These are phyloP conservation scores for Apiospora pterosperma DNA, from an alignment of 2,329 filamentous ascomycete species.

Conservation along the genomic window DNA sequence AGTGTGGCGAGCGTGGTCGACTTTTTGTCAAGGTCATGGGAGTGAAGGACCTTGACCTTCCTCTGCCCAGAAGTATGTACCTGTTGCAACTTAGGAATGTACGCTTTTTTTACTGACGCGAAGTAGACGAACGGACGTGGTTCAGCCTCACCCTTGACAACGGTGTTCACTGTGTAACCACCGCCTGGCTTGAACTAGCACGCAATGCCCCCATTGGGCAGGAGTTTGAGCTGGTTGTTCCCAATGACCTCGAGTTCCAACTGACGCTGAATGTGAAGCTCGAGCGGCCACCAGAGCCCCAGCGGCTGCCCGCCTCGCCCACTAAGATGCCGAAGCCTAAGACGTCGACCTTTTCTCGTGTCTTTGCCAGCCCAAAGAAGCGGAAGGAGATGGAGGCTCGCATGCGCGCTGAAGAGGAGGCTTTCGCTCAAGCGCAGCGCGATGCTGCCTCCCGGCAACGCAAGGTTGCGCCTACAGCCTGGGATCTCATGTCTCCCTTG, in stretches of 20 bases:
- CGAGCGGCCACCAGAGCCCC: conserved; percentile 66
- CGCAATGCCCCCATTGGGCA: conserved; percentile 93
- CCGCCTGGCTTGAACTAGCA: conserved; percentile 88
- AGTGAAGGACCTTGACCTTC: conserved; percentile 91
- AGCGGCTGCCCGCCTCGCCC: conserved; percentile 51
- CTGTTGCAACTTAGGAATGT: neutral
- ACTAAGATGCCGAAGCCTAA: conserved; percentile 67
- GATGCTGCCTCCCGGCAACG: conserved; percentile 63
- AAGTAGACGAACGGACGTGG: conserved; percentile 78
- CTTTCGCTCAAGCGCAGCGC: conserved; percentile 59
- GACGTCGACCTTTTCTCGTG: conserved; percentile 83
- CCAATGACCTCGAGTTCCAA: conserved; percentile 98
- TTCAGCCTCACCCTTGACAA: conserved; percentile 98
- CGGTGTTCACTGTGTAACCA: conserved; percentile 95
- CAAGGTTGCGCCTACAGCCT: conserved; percentile 66
- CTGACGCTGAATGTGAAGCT: conserved; percentile 95
- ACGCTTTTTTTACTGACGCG: neutral
- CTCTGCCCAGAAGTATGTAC: conserved; percentile 81
- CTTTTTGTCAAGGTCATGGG: conserved; percentile 99
- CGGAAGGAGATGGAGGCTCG: conserved; percentile 89
- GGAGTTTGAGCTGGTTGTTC: conserved; percentile 95
- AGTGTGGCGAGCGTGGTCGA: conserved; percentile 82
- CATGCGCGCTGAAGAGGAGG: conserved; percentile 79
- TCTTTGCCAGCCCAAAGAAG: conserved; percentile 94
- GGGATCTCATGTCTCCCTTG: conserved; percentile 82